These are phyloP conservation scores for Cardamine chenopodiifolia DNA, from an alignment of 345 rosid genomes.

Conservation along the genomic window DNA sequence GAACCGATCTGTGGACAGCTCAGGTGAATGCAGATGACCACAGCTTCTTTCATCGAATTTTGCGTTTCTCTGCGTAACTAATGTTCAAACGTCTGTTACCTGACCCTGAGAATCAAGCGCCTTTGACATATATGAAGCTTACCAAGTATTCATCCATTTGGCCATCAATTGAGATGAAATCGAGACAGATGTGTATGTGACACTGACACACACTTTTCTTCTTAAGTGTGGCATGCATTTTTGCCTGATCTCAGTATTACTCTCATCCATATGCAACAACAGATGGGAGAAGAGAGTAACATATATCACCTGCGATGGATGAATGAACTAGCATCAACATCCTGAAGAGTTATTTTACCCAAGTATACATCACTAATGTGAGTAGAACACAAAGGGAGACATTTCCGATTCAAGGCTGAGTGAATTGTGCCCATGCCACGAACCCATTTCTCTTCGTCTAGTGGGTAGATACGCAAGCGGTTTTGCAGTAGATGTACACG, in stretches of 20 bases:
- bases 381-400: constrained; percentile 72
- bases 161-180: not conserved
- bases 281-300: not conserved
- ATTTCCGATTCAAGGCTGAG: constrained; percentile 58
- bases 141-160: constrained; percentile 1
- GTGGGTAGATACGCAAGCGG: constrained; percentile 48
- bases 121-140: not conserved
- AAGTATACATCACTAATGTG: constrained; percentile 68
- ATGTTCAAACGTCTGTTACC: not conserved
- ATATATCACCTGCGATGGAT: constrained; percentile 55
- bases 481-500: constrained; percentile 71
- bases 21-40: constrained; percentile 2
- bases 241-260: not conserved
- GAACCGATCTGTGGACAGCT: constrained; percentile 4
- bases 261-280: not conserved
- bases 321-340: constrained; percentile 63
- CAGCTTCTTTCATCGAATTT: not conserved
- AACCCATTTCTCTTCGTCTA: constrained; percentile 61
- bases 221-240: not conserved
- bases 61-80: not conserved
- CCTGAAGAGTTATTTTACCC: constrained; percentile 80
- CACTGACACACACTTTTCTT: not conserved
- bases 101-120: not conserved
- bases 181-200: not conserved
- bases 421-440: constrained; percentile 65